A percentile compares a stretch with the other conserved stretches of the same genome.
These are phyloP conservation scores for Collybiopsis confluens DNA, from an alignment of 768 basidiomycete species.

Conservation along the genomic window DNA sequence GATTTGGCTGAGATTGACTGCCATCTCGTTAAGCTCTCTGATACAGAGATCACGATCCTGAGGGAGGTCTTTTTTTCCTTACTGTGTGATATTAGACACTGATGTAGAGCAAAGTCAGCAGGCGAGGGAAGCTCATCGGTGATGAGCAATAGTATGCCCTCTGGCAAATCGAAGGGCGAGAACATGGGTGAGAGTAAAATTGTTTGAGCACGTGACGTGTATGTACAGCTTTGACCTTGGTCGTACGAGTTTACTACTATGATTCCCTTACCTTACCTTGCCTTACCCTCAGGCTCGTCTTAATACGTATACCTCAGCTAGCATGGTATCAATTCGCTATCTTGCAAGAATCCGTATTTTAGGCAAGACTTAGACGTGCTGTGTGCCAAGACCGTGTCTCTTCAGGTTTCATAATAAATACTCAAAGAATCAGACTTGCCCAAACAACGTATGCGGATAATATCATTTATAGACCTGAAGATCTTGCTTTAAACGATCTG, in stretches of 20 bases:
- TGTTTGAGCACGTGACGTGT: neutral
- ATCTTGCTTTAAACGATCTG: no score
- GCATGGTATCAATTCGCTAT: no score
- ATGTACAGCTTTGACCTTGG: neutral
- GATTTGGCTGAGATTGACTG: slow-evolving; percentile 58
- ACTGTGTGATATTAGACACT: slow-evolving; percentile 44
- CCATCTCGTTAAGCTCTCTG: slow-evolving; percentile 56
- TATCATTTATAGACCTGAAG: no score
- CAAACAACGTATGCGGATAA: no score
- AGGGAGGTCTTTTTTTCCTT: slow-evolving; percentile 34
- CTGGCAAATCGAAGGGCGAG: slow-evolving; percentile 47
- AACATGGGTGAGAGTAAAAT: slow-evolving; percentile 30
- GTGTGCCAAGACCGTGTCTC: no score
- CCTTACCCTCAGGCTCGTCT: no score
- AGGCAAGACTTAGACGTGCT: no score
- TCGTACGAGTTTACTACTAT: neutral
- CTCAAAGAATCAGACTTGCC: no score
- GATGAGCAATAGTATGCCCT: slow-evolving; percentile 52
- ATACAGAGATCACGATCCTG: slow-evolving; percentile 54
- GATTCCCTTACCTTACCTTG: no score
- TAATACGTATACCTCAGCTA: no score
- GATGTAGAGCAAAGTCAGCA: slow-evolving; percentile 69
- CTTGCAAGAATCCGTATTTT: no score
- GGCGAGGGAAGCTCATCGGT: slow-evolving; percentile 71
- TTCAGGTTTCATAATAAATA: no score